Conservation (phyloP, 345 rosid species). For the Erysimum cheiranthoides region DNA sequence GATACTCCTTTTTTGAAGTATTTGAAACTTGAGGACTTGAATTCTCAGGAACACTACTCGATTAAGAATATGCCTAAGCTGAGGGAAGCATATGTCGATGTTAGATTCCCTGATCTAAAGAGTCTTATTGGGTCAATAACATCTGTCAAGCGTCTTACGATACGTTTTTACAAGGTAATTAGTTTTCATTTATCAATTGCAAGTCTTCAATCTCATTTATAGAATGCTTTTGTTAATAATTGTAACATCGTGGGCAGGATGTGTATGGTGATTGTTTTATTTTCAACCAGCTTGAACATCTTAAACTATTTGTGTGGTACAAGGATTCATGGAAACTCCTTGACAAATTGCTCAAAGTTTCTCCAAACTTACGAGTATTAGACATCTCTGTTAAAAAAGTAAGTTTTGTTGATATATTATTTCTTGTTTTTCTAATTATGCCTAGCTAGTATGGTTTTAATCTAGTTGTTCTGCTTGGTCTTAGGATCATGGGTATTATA, state of each 20-base stretch:
- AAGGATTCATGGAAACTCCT: background rate
- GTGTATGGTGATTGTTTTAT: background rate
- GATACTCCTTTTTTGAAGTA: no score
- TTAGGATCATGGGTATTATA: background rate
- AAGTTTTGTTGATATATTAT: no score
- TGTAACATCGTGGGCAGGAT: background rate
- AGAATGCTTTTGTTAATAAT: background rate
- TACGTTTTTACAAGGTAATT: conserved; percentile 7
- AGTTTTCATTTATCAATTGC: no score
- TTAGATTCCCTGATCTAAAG: background rate
- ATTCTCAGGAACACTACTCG: fast-evolving
- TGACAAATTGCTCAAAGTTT: background rate
- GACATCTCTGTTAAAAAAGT: background rate
- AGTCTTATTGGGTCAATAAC: background rate
- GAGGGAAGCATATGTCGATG: background rate
- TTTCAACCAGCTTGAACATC: conserved; percentile 12
- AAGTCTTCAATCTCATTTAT: background rate
- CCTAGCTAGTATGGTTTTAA: background rate
- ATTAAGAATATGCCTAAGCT: conserved; percentile 13
- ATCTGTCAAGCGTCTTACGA: conserved; percentile 15
- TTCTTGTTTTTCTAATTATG: background rate
- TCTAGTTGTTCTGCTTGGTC: conserved; percentile 6
- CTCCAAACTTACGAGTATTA: conserved; percentile 11
- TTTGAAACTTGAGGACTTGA: background rate
- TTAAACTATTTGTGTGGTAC: background rate